These are phyloP conservation scores for Talaromyces sp. DNA, from an alignment of 2,329 filamentous ascomycete genomes.

Conservation along the genomic window DNA sequence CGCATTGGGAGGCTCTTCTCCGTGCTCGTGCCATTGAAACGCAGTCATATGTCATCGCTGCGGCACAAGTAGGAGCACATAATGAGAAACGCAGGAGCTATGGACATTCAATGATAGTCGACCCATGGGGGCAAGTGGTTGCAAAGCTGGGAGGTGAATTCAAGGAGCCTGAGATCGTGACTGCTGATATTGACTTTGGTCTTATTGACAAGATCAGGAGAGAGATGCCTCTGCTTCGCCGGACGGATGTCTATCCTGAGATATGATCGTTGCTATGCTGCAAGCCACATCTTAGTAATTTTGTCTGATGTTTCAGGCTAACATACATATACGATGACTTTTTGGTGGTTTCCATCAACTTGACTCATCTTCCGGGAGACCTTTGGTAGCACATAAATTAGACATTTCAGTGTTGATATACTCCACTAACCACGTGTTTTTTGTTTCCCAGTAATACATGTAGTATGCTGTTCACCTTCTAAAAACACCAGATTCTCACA, in stretches of 20 bases:
- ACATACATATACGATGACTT: neutral
- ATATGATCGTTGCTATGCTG: slow-evolving; percentile 30
- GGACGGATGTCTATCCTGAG: slow-evolving; percentile 53
- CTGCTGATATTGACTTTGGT: slow-evolving; percentile 56
- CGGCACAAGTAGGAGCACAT: slow-evolving; percentile 75
- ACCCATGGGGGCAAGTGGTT: slow-evolving; percentile 79
- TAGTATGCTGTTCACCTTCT: neutral
- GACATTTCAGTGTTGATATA: neutral
- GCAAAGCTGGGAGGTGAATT: slow-evolving; percentile 57
- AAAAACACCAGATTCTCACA: neutral
- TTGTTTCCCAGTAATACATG: neutral
- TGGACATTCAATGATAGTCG: slow-evolving; percentile 80
- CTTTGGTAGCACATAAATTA: neutral
- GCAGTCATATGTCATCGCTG: slow-evolving; percentile 81
- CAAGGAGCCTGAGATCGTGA: slow-evolving; percentile 47
- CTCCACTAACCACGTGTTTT: neutral
- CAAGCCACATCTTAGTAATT: neutral
- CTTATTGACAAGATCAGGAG: slow-evolving; percentile 53
- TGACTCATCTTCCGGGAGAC: neutral
- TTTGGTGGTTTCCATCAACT: neutral
- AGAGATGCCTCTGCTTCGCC: slow-evolving; percentile 58
- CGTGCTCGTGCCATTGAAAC: slow-evolving; percentile 83
- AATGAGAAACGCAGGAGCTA: slow-evolving; percentile 78
- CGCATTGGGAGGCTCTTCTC: slow-evolving; percentile 82
- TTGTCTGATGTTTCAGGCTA: neutral